Evolutionary conservation across 192 early-diverging fungal genomes (phyloP).

Genomic region (Backusella luteola): DNA sequence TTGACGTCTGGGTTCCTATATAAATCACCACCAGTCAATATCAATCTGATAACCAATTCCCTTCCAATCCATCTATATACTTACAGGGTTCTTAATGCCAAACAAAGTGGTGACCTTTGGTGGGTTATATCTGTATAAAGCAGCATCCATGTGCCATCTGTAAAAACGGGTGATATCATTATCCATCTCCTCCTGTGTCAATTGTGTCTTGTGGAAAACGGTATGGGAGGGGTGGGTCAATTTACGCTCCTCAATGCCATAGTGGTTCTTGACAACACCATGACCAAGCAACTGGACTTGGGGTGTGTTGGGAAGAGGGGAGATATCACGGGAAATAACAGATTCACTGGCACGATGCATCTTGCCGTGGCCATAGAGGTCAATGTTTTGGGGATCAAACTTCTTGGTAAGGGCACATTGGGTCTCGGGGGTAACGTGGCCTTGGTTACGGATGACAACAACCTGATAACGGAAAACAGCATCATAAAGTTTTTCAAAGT

Average conservation of each 20-base stretch:
- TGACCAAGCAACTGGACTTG: constrained; percentile 36
- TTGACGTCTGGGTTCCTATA: constrained; percentile 28
- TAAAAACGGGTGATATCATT: constrained; percentile 35
- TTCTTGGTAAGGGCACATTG: constrained; percentile 29
- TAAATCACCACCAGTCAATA: neutral
- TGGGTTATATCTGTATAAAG: constrained; percentile 33
- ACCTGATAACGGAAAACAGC: constrained; percentile 36
- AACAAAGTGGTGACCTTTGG: constrained; percentile 34
- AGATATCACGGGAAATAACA: constrained; percentile 32
- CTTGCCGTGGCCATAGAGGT: constrained; percentile 34
- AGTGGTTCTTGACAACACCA: constrained; percentile 29
- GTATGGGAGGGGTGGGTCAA: constrained; percentile 32
- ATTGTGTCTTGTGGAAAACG: constrained; percentile 29
- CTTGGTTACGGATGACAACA: constrained; percentile 29
- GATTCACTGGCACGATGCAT: constrained; percentile 27
- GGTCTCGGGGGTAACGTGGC: constrained; percentile 29
- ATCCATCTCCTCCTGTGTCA: constrained; percentile 29
- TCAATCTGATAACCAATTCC: neutral
- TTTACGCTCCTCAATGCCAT: constrained; percentile 32
- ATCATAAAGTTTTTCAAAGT: constrained; percentile 31
- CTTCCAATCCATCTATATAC: neutral
- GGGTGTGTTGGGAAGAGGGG: constrained; percentile 29
- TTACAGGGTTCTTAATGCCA: constrained; percentile 35
- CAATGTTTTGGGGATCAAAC: constrained; percentile 30
- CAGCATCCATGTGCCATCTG: constrained; percentile 41